Evolutionary conservation across 306 rosid species (phyloP).

Genomic region (Ziziphus jujuba): DNA sequence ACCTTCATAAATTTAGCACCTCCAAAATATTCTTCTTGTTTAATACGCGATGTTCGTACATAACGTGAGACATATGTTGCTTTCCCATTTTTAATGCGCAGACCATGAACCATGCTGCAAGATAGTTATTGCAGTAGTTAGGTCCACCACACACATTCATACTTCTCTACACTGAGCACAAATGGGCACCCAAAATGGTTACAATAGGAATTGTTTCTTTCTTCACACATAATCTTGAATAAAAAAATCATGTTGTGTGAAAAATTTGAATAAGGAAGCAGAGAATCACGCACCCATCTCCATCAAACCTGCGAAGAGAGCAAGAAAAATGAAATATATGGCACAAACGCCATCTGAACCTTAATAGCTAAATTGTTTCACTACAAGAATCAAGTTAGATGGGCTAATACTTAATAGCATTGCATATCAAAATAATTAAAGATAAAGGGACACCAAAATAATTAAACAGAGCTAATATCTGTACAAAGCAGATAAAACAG

Average conservation of each 20-base stretch:
- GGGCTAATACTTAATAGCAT: too few relatives aligned
- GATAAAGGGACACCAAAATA: neutral
- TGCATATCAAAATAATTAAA: too few relatives aligned
- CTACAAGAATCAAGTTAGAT: too few relatives aligned
- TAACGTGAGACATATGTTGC: slow-evolving; percentile 85
- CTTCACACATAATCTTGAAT: slow-evolving; percentile 16
- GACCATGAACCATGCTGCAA: slow-evolving; percentile 93
- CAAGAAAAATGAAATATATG: slow-evolving; percentile 28
- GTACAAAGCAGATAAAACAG: too few relatives aligned
- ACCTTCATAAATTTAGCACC: slow-evolving; percentile 94
- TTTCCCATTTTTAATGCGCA: slow-evolving; percentile 94
- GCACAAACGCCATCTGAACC: too few relatives aligned
- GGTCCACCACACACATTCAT: slow-evolving; percentile 6
- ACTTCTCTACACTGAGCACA: neutral
- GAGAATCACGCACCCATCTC: slow-evolving; percentile 80
- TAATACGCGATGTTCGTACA: slow-evolving; percentile 78
- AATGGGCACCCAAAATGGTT: neutral
- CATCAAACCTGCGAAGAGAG: slow-evolving; percentile 84
- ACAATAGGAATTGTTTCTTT: neutral
- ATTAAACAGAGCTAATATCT: neutral
- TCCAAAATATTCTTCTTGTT: slow-evolving; percentile 87
- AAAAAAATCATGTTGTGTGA: neutral
- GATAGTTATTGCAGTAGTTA: slow-evolving; percentile 1
- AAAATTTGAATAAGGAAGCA: slow-evolving; percentile 16
- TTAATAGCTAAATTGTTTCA: too few relatives aligned